A percentile compares a stretch with the other conserved stretches of the same genome.
Conservation (phyloP, 2,329 filamentous ascomycete species). For the Aspergillus fumigatiaffinis region DNA sequence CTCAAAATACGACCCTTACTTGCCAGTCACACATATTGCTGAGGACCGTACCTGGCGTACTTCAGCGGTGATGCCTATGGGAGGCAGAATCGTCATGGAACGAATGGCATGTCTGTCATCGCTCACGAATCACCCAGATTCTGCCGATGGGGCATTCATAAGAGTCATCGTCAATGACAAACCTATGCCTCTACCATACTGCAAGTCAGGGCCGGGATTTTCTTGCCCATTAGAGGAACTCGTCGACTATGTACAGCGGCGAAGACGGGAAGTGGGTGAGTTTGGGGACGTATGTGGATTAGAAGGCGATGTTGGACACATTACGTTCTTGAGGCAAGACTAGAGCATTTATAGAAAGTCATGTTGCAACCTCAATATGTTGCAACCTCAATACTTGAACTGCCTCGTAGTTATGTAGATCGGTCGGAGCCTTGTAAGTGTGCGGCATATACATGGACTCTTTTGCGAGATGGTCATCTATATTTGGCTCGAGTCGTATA, state of each 20-base stretch:
- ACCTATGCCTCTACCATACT: constrained; percentile 48
- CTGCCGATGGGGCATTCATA: constrained; percentile 37
- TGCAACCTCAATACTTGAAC: not conserved
- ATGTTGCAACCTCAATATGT: not conserved
- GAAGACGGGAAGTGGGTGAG: constrained; percentile 42
- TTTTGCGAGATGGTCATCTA: not conserved
- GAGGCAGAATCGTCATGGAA: constrained; percentile 53
- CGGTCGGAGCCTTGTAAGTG: not conserved
- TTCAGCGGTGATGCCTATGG: constrained; percentile 56
- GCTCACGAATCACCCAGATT: constrained; percentile 5
- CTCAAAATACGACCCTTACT: constrained; percentile 32
- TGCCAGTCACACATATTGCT: constrained; percentile 46
- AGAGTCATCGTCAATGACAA: constrained; percentile 57
- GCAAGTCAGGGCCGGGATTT: constrained; percentile 44
- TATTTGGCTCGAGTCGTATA: not conserved
- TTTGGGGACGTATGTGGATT: constrained; percentile 50
- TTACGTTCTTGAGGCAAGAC: constrained; percentile 50
- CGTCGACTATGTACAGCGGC: constrained; percentile 35
- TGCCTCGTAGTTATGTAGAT: not conserved
- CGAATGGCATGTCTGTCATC: constrained; percentile 43
- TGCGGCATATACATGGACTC: too few relatives aligned
- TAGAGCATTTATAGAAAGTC: not conserved
- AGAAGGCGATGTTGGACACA: constrained; percentile 35
- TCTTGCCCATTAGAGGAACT: constrained; percentile 49
- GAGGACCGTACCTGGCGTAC: constrained; percentile 50